Evolutionary conservation across 1,284 basidiomycete species (phyloP).

Genomic region (Tilletia horrida): DNA sequence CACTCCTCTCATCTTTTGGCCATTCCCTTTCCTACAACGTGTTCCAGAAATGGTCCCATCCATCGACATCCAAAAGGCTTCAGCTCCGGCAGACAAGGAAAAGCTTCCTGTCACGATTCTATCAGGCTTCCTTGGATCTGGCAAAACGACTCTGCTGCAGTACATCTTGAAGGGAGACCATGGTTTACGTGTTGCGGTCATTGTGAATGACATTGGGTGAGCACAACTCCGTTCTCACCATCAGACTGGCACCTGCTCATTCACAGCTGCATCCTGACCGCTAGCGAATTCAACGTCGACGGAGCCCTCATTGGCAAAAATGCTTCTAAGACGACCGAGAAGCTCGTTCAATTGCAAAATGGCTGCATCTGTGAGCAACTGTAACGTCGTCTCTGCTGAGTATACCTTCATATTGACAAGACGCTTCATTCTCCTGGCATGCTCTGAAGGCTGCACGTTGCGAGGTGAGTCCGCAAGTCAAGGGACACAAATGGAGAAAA

Average conservation of each 20-base stretch:
- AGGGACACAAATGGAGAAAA: too few species aligned
- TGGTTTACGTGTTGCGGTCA: constrained; percentile 56
- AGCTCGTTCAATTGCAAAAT: constrained; percentile 58
- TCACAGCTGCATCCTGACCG: neutral
- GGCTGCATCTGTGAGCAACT: constrained; percentile 57
- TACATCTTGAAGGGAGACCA: constrained; percentile 58
- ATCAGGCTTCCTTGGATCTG: constrained; percentile 58
- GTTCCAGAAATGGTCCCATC: neutral
- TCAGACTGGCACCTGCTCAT: too few species aligned
- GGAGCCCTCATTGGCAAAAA: constrained; percentile 56
- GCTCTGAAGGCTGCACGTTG: constrained; percentile 54
- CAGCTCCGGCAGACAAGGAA: neutral
- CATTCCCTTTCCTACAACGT: neutral
- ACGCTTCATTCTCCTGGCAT: too few species aligned
- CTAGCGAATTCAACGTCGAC: constrained; percentile 56
- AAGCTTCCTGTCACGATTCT: constrained; percentile 58
- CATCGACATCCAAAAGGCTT: neutral
- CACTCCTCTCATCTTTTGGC: too few species aligned
- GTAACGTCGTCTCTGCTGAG: too few species aligned
- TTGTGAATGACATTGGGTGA: constrained; percentile 59
- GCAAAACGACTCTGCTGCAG: constrained; percentile 59
- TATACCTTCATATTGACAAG: too few species aligned
- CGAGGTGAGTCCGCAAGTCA: constrained; percentile 29
- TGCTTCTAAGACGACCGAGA: constrained; percentile 57
- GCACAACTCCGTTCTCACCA: neutral